Evolutionary conservation across 768 basidiomycete genomes (phyloP), one percentile per base, ranked within the genome.

Genomic region (Hygrophoropsis aurantiaca): DNA sequence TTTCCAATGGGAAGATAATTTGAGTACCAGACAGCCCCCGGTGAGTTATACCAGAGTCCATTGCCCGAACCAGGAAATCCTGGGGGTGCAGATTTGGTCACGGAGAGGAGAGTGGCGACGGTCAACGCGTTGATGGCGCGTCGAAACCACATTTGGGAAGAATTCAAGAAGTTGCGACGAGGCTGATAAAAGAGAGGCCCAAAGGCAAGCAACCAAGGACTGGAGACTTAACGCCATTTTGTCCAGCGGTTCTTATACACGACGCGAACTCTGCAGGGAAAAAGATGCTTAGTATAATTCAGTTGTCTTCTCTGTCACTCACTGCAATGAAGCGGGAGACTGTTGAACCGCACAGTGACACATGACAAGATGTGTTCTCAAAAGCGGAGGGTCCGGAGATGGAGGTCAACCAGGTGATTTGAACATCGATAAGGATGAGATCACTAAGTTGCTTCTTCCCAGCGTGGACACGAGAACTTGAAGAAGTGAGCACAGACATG

Each of bases 1-100:
- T 90, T 90, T 26, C 87, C 87, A 23, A 88, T 69, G 0, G 87
- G 87, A 21, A 89, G 75, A 58, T 69, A 82, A 36, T 85, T 77
- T 37, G 71, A 70, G 0, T 73, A 64, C 87, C 87, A 89, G 16
- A 72, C 59, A 0, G 59, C 59, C 2, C 78, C 82, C 0, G 79
- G 74, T 13, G 71, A 47, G 3, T 66, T 76, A 53, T 82, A 89
- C 87, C 87, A 89, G 23, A 89, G 69, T 5, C 80, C 86, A 64
- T 89, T 88, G n/a, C 87, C 87, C 10, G 83, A 81, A 3, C 67
- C 51, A 0, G 87, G 87, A 56, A 89, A 86, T 16, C 72, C 75
- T 20, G 61, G 44, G 24, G 75, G 75, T 4, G 60, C 50, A 25
- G 66, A 53, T 33, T 23, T 26, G 4, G 49, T 38, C 49, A 53